phyloP scores from a whole-genome alignment of 2,329 filamentous ascomycete species.

The Gyromitra esculenta region DNA sequence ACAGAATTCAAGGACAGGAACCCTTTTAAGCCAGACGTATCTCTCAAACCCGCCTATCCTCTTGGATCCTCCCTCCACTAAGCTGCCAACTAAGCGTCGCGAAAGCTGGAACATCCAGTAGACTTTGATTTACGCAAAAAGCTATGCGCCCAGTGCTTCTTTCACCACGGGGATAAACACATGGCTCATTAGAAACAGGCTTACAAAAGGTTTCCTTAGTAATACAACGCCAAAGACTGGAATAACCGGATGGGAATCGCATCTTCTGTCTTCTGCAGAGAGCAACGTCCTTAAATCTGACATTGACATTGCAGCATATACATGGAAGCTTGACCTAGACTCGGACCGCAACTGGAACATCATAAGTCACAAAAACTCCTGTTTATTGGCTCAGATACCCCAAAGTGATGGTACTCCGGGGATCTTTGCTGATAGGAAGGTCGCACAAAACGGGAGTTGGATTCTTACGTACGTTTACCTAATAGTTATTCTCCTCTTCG shows the following conservation, averaged over 20 bases:
- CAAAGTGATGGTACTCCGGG: background rate
- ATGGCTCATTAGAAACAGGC: constrained; percentile 14
- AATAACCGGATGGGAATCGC: constrained; percentile 2
- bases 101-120: constrained; percentile 8
- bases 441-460: background rate
- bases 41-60: constrained; percentile 8
- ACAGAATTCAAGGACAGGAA: background rate
- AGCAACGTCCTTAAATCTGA: background rate
- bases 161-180: background rate
- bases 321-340: background rate
- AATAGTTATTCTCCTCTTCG: background rate
- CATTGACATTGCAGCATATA: background rate
- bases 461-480: background rate
- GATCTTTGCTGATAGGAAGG: background rate
- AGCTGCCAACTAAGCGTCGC: background rate
- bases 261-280: background rate
- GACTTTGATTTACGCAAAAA: background rate
- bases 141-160: background rate
- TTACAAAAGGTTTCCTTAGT: background rate
- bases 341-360: constrained; percentile 1
- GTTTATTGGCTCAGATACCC: background rate
- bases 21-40: background rate
- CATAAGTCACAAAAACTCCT: background rate
- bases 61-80: background rate
- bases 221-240: background rate